Base-by-base conservation (phyloP, 306 rosid species). In the Carpinus viminea region DNA sequence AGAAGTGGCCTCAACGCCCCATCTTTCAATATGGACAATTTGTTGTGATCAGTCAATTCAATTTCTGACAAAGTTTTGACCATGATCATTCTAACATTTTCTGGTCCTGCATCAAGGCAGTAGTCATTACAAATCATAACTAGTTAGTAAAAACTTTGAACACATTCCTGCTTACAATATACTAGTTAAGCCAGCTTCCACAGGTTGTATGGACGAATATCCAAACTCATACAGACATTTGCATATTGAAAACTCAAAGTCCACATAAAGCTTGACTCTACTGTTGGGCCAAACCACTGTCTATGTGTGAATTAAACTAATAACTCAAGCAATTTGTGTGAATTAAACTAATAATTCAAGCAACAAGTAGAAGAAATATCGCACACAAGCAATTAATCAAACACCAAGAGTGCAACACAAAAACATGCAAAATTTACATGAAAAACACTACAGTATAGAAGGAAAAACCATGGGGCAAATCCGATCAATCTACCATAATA, bases 1-100 rank as follows among this genome's bases (percentile, higher is more conserved):
- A 90, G 84, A 78, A 90, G 89, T 34, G 88, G 90, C 26, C 34
- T 77, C 78, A 90, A 71, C 18, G 84, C 92, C 57, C 91, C 92
- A 64, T 83, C 86, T 80, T 78, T 78, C 51, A 83, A 80, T 62
- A 88, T 31, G 46, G 79, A 83, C 68, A 87, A 56, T 79, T 88
- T 87, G 77, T 86, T 80, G 76, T 87, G 91, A 62, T 88, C 90
- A 0, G 89, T 88, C 76, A 87, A 78, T 56, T 84, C 84, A 54
- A 87, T 88, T 71, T 90, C 87, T 0, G 90, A 85, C 77, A 88
- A 74, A 75, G 87, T 85, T 81, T 85, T 61, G 5, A 88, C 78
- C 95, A 90, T 90, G 70, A 70, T 54, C 70, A 76, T 74, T 76
- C 66, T 85, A 81, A 78, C 43, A 52, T 78, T 81, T 70, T 85